Percentiles rank a stretch among this genome's conserved stretches.
Evolutionary conservation across 805 yeast genomes (phyloP).

Genomic region (Clavispora phyllophila): DNA sequence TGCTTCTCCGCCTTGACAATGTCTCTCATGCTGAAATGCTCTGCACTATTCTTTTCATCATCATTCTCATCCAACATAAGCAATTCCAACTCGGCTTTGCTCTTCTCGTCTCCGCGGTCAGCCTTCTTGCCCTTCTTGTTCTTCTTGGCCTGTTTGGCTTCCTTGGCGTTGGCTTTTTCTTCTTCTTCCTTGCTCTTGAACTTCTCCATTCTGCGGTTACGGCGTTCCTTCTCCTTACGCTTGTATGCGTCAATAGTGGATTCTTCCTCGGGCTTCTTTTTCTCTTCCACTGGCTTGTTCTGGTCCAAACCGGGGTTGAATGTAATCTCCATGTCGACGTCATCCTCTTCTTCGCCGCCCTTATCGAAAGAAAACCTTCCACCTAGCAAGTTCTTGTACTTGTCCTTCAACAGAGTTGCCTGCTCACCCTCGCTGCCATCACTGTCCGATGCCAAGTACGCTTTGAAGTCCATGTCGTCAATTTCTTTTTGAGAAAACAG

Average conservation of each 20-base stretch:
- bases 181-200: conserved; percentile 56
- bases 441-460: conserved; percentile 68
- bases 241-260: conserved; percentile 73
- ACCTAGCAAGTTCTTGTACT: conserved; percentile 57
- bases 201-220: conserved; percentile 75
- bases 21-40: conserved; percentile 77
- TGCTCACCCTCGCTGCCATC: conserved; percentile 42
- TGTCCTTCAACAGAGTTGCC: conserved; percentile 39
- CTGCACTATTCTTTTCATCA: conserved; percentile 34
- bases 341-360: conserved; percentile 32
- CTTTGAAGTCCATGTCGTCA: conserved; percentile 86
- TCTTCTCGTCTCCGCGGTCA: conserved; percentile 15
- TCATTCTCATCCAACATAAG: conserved; percentile 62
- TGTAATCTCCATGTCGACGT: conserved; percentile 90
- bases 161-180: conserved; percentile 42
- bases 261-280: conserved; percentile 39
- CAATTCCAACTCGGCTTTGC: conserved; percentile 66
- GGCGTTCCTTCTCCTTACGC: conserved; percentile 90
- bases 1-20: conserved; percentile 70
- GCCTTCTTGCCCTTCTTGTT: conserved; percentile 6
- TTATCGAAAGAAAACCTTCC: conserved; percentile 30
- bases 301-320: conserved; percentile 79
- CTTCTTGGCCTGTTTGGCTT: conserved; percentile 22
- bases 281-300: conserved; percentile 17
- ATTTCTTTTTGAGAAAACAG: conserved; percentile 86